Conservation (phyloP, 139 green algal genomes). For the Pseudopediastrum boryanum region DNA sequence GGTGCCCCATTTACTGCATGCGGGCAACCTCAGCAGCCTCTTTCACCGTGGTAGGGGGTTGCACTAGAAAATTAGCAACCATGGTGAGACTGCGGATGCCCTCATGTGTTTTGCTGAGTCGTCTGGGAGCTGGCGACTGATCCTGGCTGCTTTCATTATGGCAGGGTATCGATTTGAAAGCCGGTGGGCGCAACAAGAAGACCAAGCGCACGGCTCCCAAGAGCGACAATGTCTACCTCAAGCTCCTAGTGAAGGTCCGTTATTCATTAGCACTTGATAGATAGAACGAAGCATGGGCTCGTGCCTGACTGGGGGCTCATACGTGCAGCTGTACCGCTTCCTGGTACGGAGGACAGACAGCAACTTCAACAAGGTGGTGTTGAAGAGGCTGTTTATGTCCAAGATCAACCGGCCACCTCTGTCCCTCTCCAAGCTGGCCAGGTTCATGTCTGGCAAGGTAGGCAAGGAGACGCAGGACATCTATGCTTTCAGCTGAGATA, state of each 20-base stretch:
- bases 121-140: too few relatives aligned
- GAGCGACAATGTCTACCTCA: conserved; percentile 98
- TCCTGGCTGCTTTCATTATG: too few relatives aligned
- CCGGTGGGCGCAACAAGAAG: conserved; percentile 96
- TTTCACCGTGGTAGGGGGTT: too few relatives aligned
- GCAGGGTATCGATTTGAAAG: conserved; percentile 97
- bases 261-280: too few relatives aligned
- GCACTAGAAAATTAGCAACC: too few relatives aligned
- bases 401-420: conserved; percentile 94
- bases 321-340: conserved; percentile 97
- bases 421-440: conserved; percentile 91
- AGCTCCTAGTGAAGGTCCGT: conserved; percentile 98
- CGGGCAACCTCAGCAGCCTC: too few relatives aligned
- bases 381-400: conserved; percentile 97
- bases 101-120: too few relatives aligned
- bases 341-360: conserved; percentile 91
- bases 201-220: conserved; percentile 89
- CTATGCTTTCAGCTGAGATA: background rate
- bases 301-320: conserved; percentile 12
- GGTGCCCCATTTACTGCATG: too few relatives aligned
- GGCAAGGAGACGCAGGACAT: background rate
- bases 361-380: conserved; percentile 98
- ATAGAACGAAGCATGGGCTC: too few relatives aligned
- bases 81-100: too few relatives aligned
- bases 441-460: conserved; percentile 95